A percentile compares a stretch with the other conserved stretches of the same genome.
Evolutionary conservation across 345 rosid genomes (phyloP).

Genomic region (Diplotaxis tenuifolia): DNA sequence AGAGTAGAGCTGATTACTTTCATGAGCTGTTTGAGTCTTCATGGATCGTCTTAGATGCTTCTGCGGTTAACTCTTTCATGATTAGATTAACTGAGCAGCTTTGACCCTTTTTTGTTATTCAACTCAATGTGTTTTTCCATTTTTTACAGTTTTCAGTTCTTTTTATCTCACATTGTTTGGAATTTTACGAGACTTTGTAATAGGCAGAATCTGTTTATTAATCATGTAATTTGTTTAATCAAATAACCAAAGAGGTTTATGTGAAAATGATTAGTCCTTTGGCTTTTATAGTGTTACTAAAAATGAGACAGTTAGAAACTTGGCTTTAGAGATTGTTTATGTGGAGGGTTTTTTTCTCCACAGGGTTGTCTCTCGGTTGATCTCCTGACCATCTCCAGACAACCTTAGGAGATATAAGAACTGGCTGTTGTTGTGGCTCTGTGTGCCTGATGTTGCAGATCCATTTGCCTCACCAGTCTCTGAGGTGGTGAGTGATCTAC

Average conservation of each 20-base stretch:
- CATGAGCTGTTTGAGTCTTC: constrained; percentile 98
- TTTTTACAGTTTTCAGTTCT: not conserved
- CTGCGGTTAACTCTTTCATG: constrained; percentile 83
- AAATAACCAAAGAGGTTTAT: constrained; percentile 22
- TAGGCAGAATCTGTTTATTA: constrained; percentile 27
- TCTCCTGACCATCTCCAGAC: constrained; percentile 75
- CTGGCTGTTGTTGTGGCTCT: constrained; percentile 39
- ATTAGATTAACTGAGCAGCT: constrained; percentile 80
- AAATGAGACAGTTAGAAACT: not conserved
- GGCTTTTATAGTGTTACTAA: constrained; percentile 2
- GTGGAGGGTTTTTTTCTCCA: constrained; percentile 74
- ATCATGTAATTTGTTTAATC: constrained; percentile 25
- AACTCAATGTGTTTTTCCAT: constrained; percentile 19
- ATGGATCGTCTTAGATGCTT: constrained; percentile 82
- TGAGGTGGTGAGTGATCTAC: constrained; percentile 75
- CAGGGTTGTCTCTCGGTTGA: constrained; percentile 79
- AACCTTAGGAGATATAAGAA: constrained; percentile 79
- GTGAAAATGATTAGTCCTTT: not conserved
- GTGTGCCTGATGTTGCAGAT: constrained; percentile 31
- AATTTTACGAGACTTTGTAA: constrained; percentile 21
- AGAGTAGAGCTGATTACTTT: constrained; percentile 77
- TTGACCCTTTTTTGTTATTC: constrained; percentile 33
- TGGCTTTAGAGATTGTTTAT: constrained; percentile 14
- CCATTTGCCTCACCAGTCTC: constrained; percentile 60
- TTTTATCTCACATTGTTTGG: constrained; percentile 11